These are phyloP conservation scores for Lolium perenne DNA, from an alignment of 176 grass and related monocot genomes.

Conservation along the genomic window DNA sequence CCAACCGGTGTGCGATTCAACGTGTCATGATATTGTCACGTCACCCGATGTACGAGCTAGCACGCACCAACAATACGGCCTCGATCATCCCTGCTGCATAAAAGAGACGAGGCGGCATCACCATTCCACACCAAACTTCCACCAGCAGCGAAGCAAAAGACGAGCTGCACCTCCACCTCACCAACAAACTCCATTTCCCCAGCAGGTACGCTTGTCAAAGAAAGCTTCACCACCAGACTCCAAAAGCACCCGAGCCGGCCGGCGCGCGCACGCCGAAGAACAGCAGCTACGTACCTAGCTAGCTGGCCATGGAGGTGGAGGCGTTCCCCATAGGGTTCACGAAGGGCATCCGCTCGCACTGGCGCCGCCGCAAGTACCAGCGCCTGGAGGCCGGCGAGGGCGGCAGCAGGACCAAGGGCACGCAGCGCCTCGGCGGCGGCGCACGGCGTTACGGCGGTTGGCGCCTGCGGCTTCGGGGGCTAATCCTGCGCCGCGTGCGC, in stretches of 20 bases:
- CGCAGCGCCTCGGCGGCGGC: conserved; percentile 43
- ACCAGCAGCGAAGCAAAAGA: not conserved
- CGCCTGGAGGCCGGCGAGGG: conserved; percentile 35
- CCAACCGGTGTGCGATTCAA: too few relatives aligned
- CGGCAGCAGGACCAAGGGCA: not conserved
- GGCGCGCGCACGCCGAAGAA: too few relatives aligned
- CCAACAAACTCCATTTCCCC: not conserved
- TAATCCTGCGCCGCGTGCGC: conserved; percentile 50
- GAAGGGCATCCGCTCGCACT: conserved; percentile 62
- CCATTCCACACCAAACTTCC: too few relatives aligned
- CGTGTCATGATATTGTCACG: too few relatives aligned
- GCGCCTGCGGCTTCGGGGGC: conserved; percentile 18
- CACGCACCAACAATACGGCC: too few relatives aligned
- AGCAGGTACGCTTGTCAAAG: not conserved
- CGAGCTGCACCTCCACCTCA: too few relatives aligned
- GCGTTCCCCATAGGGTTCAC: conserved; percentile 76
- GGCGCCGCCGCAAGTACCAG: conserved; percentile 74
- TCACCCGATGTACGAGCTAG: too few relatives aligned
- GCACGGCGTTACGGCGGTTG: conserved; percentile 34
- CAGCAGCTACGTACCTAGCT: too few relatives aligned
- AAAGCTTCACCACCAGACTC: not conserved
- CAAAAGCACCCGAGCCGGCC: not conserved
- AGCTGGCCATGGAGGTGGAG: conserved; percentile 61
- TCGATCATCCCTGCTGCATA: too few relatives aligned
- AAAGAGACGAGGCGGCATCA: too few relatives aligned